phyloP scores from a whole-genome alignment of 805 yeast species.

The Wickerhamomyces subpelliculosus region DNA sequence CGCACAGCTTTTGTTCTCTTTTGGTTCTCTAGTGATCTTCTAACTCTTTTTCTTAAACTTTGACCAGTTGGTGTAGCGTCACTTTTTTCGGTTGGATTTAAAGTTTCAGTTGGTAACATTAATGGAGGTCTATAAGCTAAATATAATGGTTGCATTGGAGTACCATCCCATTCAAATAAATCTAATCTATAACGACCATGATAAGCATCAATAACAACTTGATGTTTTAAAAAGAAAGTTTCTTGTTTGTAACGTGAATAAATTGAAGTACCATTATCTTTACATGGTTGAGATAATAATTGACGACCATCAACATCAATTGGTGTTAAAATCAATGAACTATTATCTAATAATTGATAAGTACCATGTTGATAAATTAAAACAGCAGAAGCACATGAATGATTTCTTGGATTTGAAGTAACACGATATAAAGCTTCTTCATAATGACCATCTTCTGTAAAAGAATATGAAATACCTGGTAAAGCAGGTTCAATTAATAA shows the following conservation, averaged over 20 bases:
- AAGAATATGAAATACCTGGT: slow-evolving; percentile 90
- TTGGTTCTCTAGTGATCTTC: slow-evolving; percentile 74
- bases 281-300: slow-evolving; percentile 81
- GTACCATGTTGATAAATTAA: slow-evolving; percentile 87
- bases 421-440: slow-evolving; percentile 89
- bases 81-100: slow-evolving; percentile 65
- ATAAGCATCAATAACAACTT: slow-evolving; percentile 63
- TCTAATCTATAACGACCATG: slow-evolving; percentile 78
- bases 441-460: slow-evolving; percentile 85
- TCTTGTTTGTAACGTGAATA: slow-evolving; percentile 71
- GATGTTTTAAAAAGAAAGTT: slow-evolving; percentile 50
- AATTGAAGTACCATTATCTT: slow-evolving; percentile 46
- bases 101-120: slow-evolving; percentile 90
- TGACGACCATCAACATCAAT: slow-evolving; percentile 89
- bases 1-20: slow-evolving; percentile 68
- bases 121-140: slow-evolving; percentile 89
- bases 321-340: slow-evolving; percentile 65
- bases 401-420: slow-evolving; percentile 60
- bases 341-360: slow-evolving; percentile 55
- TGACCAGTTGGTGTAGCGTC: slow-evolving; percentile 24
- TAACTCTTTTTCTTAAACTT: slow-evolving; percentile 38
- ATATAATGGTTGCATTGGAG: slow-evolving; percentile 79
- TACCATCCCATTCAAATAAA: slow-evolving; percentile 71
- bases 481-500: slow-evolving; percentile 89
- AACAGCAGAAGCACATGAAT: slow-evolving; percentile 78